Base-by-base conservation (phyloP, 31 red algal genomes). In the Porphyra umbilicalis region DNA sequence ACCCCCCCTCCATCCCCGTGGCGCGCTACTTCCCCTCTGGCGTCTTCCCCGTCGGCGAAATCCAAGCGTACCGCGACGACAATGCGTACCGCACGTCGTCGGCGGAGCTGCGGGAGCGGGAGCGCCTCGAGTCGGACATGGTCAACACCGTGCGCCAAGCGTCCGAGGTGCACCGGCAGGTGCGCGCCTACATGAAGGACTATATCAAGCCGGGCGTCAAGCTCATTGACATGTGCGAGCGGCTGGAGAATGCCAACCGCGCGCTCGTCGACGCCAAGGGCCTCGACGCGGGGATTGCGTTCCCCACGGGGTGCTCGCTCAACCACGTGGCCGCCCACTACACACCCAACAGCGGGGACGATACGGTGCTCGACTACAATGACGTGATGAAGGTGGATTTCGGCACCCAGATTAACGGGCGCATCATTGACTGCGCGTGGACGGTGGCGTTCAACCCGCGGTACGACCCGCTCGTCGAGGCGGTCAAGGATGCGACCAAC, bases 341-440 rank as follows among this genome's bases (percentile, higher is more conserved):
- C 75, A 96, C 97, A 40, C 97, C 97, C 31, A 99, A 99, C 87
- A 86, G 85, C 18, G 97, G 97, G 14, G 97, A 99, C 68, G 89
- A 96, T 2, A 99, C 97, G 1, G 91, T 94, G 32, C 79, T 99
- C 20, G 78, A 76, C 35, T 85, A 93, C 39, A 90, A 92, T 32
- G 97, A 99, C 91, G 97, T 99, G 35, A 96, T 99, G 97, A 99
- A 99, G 79, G 91, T 99, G 33, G 97, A 99, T 81, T 99, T 96
- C 67, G 97, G 97, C 46, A 93, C 91, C 7, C 97, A 99, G 38
- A 92, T 99, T 68, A 91, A 93, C 81, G 97, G 97, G 37, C 88
- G 87, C 32, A 99, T 99, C 75, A 99, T 99, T 81, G 97, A 99
- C 81, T 92, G 91, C 44, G 97, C 97, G 2, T 96, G 90, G 85